Base-by-base conservation (phyloP, 768 basidiomycete species). In the Kondoa subrosea region DNA sequence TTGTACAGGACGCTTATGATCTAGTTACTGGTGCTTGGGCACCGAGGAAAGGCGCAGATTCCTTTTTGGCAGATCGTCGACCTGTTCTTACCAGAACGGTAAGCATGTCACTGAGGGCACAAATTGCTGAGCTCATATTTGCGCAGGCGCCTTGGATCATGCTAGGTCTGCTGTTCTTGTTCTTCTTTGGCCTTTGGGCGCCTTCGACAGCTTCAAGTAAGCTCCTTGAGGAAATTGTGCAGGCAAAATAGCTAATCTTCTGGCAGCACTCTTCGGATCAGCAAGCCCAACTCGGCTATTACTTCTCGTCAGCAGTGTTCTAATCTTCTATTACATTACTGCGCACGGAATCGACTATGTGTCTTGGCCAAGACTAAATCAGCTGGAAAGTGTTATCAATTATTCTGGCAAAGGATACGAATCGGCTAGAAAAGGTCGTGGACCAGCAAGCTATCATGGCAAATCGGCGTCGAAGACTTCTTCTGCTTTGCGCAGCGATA, bases 301-400 rank as follows among this genome's bases (percentile, higher is more conserved):
- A 56, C 75, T 91, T 57, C 78, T 89, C 58, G 75, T 81, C 34
- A 63, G 29, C 30, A 21, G 27, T 32, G 71, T 74, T 27, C 67
- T 84, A 64, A 81, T 90, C 15, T 77, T 86, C 68, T 72, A 79
- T 58, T 91, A 88, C 78, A 90, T 97, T 71, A 71, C 85, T 73
- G 77, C 83, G n/a, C 83, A 93, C 77, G 93, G 92, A 40, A 85
- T 92, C 71, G 88, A 91, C 70, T 99, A 95, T 75, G 93, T 99
- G 66, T 83, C 87, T 17, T 96, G 91, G 89, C 95, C 95, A 15
- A 83, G 86, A 14, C 81, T 99, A 66, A 83, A 87, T 71, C 87
- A 89, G 0, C 84, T 86, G 31, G 70, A 72, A 30, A 88, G 90
- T 67, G 80, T 85, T 64, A 86, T 97, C 67, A 85, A 87, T 74